Evolutionary conservation across 768 basidiomycete genomes (phyloP).

Genomic region (Rhodotorula kratochvilovae): DNA sequence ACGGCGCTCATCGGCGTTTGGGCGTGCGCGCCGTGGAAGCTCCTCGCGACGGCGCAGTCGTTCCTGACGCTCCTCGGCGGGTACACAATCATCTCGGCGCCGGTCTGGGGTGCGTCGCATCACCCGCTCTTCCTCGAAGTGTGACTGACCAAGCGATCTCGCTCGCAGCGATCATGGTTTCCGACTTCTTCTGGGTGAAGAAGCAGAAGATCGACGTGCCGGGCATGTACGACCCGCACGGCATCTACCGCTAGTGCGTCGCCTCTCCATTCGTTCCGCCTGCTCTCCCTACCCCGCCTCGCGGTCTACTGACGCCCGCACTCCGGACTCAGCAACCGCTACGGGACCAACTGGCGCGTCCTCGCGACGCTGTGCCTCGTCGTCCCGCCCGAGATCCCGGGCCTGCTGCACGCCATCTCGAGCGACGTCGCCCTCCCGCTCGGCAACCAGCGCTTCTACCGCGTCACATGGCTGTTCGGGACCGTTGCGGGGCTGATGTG

Average conservation of each 20-base stretch:
- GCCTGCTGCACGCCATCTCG: slow-evolving; percentile 69
- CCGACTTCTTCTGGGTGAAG: slow-evolving; percentile 71
- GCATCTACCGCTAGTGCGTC: slow-evolving; percentile 43
- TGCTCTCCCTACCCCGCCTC: no score
- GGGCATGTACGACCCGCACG: slow-evolving; percentile 73
- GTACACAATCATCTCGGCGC: slow-evolving; percentile 73
- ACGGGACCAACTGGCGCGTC: slow-evolving; percentile 67
- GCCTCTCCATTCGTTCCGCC: neutral
- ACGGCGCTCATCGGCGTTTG: slow-evolving; percentile 59
- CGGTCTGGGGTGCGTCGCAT: slow-evolving; percentile 63
- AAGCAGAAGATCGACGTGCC: slow-evolving; percentile 68
- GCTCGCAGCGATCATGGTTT: slow-evolving; percentile 63
- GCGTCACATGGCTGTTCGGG: slow-evolving; percentile 10
- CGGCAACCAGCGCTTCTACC: slow-evolving; percentile 12
- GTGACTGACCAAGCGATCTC: slow-evolving; percentile 54
- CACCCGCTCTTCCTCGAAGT: slow-evolving; percentile 53
- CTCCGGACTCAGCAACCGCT: slow-evolving; percentile 1
- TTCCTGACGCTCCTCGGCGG: slow-evolving; percentile 37
- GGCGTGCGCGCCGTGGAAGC: slow-evolving; percentile 62
- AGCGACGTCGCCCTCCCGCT: slow-evolving; percentile 58
- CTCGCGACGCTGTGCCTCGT: slow-evolving; percentile 62
- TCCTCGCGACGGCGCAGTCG: slow-evolving; percentile 54
- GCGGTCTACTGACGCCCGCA: neutral
- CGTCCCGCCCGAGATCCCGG: slow-evolving; percentile 68
- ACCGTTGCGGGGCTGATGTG: neutral